Conservation (phyloP, 768 basidiomycete genomes). For the Trichaptum fuscoviolaceum region DNA sequence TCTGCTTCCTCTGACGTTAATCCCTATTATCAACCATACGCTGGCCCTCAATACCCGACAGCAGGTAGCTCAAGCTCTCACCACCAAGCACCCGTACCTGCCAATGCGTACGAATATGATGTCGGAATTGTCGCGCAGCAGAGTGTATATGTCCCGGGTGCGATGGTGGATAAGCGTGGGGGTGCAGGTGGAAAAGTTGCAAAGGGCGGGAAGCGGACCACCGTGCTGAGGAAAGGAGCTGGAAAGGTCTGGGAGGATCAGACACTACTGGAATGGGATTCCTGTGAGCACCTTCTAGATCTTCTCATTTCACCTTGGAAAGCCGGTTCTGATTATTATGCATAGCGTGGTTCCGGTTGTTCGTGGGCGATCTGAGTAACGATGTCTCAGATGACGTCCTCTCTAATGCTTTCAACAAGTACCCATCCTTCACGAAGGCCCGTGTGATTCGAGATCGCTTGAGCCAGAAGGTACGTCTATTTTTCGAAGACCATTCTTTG, state of each 20-base stretch:
- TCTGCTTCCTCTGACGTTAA: constrained; percentile 55
- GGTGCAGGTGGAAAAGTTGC: constrained; percentile 81
- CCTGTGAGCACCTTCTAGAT: constrained; percentile 53
- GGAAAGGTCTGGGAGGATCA: constrained; percentile 99
- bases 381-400: constrained; percentile 97
- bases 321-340: constrained; percentile 12
- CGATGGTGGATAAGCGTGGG: constrained; percentile 83
- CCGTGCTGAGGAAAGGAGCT: constrained; percentile 90
- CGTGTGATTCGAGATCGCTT: constrained; percentile 92
- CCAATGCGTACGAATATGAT: constrained; percentile 90
- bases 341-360: constrained; percentile 93
- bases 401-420: constrained; percentile 89
- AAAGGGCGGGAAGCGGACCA: constrained; percentile 88
- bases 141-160: constrained; percentile 88
- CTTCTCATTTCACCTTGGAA: background rate
- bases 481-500: background rate
- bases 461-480: constrained; percentile 72
- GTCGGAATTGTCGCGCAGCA: constrained; percentile 88
- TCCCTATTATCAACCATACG: constrained; percentile 78
- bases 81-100: constrained; percentile 77
- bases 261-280: constrained; percentile 95
- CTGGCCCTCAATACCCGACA: constrained; percentile 65
- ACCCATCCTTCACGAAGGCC: constrained; percentile 89
- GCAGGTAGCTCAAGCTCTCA: constrained; percentile 56
- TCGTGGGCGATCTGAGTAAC: constrained; percentile 96